Conservation (phyloP, 1,139 yeast genomes). For the Suhomyces wounanorum region DNA sequence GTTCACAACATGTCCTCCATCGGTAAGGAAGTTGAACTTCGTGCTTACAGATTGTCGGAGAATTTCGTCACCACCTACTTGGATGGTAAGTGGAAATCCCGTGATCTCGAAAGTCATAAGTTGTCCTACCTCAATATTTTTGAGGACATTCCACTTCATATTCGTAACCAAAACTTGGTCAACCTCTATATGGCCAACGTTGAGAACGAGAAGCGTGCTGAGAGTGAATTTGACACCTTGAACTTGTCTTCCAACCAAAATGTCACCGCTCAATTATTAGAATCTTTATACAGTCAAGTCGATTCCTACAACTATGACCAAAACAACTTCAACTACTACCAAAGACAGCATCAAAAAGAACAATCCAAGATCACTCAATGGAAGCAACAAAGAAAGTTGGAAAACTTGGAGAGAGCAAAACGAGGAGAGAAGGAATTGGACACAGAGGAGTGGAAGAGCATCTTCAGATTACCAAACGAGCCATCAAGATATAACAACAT, state of each 20-base stretch:
- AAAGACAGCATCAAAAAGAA: constrained; percentile 75
- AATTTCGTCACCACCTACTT: constrained; percentile 59
- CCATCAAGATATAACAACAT: constrained; percentile 78
- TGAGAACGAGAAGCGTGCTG: constrained; percentile 25
- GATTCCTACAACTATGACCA: constrained; percentile 82
- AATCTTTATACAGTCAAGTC: constrained; percentile 69
- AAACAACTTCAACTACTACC: constrained; percentile 80
- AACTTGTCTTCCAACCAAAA: constrained; percentile 48
- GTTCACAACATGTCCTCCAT: constrained; percentile 75
- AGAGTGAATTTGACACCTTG: constrained; percentile 41
- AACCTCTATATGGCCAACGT: constrained; percentile 45
- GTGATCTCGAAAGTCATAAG: constrained; percentile 59
- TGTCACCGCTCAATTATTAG: constrained; percentile 55
- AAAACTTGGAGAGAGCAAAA: constrained; percentile 61
- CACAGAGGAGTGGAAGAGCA: constrained; percentile 65
- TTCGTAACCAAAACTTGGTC: constrained; percentile 56
- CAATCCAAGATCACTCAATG: constrained; percentile 70
- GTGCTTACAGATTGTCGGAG: constrained; percentile 69
- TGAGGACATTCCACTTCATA: constrained; percentile 68
- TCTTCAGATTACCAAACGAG: constrained; percentile 70
- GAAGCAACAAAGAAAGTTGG: constrained; percentile 67
- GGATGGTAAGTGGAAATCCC: constrained; percentile 66
- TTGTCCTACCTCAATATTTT: constrained; percentile 69
- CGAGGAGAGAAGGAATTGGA: constrained; percentile 59
- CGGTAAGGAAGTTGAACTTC: constrained; percentile 63